phyloP scores from a whole-genome alignment of 495 filamentous ascomycete species.

The Xylaria grammica region DNA sequence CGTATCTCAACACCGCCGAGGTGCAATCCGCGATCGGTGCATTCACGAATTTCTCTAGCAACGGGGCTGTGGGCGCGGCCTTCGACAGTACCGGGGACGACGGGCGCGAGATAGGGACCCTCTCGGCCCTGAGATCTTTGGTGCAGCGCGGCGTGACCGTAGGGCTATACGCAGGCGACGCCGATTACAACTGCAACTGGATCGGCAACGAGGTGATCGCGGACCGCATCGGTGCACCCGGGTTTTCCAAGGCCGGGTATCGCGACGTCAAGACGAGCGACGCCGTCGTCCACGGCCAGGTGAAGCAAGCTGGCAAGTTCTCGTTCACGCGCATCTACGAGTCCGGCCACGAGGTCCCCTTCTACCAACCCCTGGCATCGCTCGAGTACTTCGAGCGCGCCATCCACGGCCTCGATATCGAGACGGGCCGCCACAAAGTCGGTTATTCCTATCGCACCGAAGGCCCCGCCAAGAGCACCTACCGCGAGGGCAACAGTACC shows the following conservation, averaged over 20 bases:
- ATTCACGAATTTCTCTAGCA: constrained; percentile 60
- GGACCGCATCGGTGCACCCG: constrained; percentile 48
- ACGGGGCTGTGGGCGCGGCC: constrained; percentile 51
- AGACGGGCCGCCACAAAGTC: constrained; percentile 56
- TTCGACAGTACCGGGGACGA: constrained; percentile 65
- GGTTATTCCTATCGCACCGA: constrained; percentile 48
- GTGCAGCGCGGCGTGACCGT: constrained; percentile 57
- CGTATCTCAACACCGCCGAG: constrained; percentile 62
- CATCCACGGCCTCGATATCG: constrained; percentile 62
- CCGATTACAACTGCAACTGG: constrained; percentile 69
- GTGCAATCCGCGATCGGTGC: constrained; percentile 66
- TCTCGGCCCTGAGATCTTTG: constrained; percentile 55
- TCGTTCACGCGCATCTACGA: constrained; percentile 69
- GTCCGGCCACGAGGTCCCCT: constrained; percentile 70
- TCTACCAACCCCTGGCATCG: constrained; percentile 69
- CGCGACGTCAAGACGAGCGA: constrained; percentile 61
- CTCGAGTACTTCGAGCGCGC: constrained; percentile 65
- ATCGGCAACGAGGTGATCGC: constrained; percentile 61
- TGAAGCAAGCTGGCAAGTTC: constrained; percentile 66
- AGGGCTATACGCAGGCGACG: constrained; percentile 64
- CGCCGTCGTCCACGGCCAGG: constrained; percentile 63
- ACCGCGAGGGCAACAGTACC: constrained; percentile 62
- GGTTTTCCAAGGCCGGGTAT: constrained; percentile 57
- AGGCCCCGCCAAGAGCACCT: constrained; percentile 57
- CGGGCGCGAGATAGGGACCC: constrained; percentile 54